Evolutionary conservation across 306 rosid genomes (phyloP).

Genomic region (Styphnolobium japonicum): DNA sequence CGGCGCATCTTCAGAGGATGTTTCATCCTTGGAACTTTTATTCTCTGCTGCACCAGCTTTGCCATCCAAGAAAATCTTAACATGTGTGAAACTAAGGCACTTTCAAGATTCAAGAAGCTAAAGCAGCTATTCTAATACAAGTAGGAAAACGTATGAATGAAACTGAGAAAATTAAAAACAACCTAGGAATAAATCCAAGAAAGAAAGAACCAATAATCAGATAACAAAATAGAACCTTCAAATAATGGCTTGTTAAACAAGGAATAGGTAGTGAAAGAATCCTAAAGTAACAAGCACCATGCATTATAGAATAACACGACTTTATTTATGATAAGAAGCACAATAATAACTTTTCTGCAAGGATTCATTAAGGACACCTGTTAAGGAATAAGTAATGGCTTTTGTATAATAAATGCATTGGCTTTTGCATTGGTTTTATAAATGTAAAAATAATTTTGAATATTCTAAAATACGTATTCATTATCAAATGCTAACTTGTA

Average conservation of each 20-base stretch:
- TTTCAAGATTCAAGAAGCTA: slow-evolving; percentile 10
- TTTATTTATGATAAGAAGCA: background rate
- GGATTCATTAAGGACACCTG: background rate
- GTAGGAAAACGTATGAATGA: background rate
- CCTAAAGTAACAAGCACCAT: background rate
- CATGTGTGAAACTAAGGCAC: slow-evolving; percentile 7
- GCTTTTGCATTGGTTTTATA: background rate
- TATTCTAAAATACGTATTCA: background rate
- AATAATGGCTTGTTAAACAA: background rate
- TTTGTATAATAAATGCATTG: background rate
- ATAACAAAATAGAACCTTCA: background rate
- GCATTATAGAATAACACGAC: background rate
- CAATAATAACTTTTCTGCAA: background rate
- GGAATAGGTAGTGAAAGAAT: background rate
- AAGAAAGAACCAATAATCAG: background rate
- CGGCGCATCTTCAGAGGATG: slow-evolving; percentile 49
- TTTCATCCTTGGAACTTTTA: slow-evolving; percentile 47
- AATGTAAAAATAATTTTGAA: background rate
- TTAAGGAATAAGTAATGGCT: background rate
- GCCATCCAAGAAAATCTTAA: slow-evolving; percentile 49
- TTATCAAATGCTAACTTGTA: background rate
- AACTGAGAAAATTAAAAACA: background rate
- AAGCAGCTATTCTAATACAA: background rate
- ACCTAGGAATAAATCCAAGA: background rate
- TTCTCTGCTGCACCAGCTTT: slow-evolving; percentile 55